Evolutionary conservation across 805 yeast species (phyloP).

Genomic region (Blastobotrys muscicola): DNA sequence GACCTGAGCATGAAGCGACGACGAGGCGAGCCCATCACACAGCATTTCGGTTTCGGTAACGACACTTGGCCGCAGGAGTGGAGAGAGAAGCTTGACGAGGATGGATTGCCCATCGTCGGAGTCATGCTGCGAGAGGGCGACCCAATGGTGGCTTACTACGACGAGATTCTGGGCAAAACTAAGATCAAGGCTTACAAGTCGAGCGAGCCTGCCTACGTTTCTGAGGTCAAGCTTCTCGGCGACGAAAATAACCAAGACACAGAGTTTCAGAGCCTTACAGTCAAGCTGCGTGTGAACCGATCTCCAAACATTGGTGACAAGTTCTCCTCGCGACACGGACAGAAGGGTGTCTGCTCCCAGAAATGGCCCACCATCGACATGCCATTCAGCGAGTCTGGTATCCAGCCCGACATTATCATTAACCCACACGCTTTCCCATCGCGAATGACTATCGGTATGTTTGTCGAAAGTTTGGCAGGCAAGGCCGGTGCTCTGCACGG

Average conservation of each 20-base stretch:
- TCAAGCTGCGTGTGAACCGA: slow-evolving; percentile 86
- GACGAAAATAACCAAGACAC: slow-evolving; percentile 58
- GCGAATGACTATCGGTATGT: slow-evolving; percentile 99
- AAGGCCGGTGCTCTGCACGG: slow-evolving; percentile 98
- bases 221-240: slow-evolving; percentile 86
- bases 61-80: slow-evolving; percentile 90
- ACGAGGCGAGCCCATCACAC: slow-evolving; percentile 89
- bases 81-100: slow-evolving; percentile 80
- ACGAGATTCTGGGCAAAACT: slow-evolving; percentile 84
- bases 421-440: slow-evolving; percentile 99
- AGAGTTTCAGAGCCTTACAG: slow-evolving; percentile 77
- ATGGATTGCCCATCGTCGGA: slow-evolving; percentile 89
- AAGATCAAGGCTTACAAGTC: slow-evolving; percentile 89
- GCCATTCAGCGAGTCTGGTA: slow-evolving; percentile 96
- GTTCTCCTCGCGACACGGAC: slow-evolving; percentile 96
- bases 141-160: slow-evolving; percentile 87
- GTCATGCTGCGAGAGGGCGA: slow-evolving; percentile 87
- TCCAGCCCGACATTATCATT: slow-evolving; percentile 94
- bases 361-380: slow-evolving; percentile 95
- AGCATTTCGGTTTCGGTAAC: slow-evolving; percentile 87
- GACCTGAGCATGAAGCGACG: slow-evolving; percentile 70
- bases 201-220: slow-evolving; percentile 87
- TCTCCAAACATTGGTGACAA: slow-evolving; percentile 95
- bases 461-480: slow-evolving; percentile 97
- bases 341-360: slow-evolving; percentile 97